A percentile compares a stretch with the other conserved stretches of the same genome.
These are phyloP conservation scores for Hyphopichia buzzinii DNA, from an alignment of 1,139 yeast species.

Conservation along the genomic window DNA sequence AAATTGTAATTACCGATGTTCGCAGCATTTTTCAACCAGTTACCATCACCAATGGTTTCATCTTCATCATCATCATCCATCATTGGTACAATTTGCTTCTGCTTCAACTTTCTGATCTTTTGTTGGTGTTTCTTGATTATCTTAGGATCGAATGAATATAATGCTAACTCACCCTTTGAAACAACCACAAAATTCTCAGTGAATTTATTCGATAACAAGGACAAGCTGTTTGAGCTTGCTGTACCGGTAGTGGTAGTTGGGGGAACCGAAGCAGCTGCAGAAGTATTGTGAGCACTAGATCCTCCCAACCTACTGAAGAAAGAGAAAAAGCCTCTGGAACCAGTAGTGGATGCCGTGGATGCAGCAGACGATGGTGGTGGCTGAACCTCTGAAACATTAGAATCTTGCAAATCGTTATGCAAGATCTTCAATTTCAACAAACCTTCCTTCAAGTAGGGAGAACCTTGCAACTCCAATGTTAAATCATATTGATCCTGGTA, in stretches of 20 bases:
- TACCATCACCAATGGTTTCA: slow-evolving; percentile 58
- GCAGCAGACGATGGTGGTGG: slow-evolving; percentile 24
- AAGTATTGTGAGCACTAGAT: slow-evolving; percentile 6
- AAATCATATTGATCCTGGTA: slow-evolving; percentile 57
- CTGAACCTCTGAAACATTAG: slow-evolving; percentile 15
- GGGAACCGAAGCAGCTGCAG: slow-evolving; percentile 8
- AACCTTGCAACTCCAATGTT: slow-evolving; percentile 62
- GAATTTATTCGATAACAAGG: slow-evolving; percentile 28
- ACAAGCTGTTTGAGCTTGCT: slow-evolving; percentile 15
- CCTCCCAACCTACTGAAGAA: slow-evolving; percentile 16
- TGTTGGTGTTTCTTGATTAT: slow-evolving; percentile 41
- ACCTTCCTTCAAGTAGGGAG: slow-evolving; percentile 83
- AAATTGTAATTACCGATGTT: slow-evolving; percentile 48
- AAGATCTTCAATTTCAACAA: slow-evolving; percentile 51
- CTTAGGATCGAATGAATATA: slow-evolving; percentile 53
- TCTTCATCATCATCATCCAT: slow-evolving; percentile 17
- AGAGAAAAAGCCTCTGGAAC: slow-evolving; percentile 22
- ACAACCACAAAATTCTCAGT: slow-evolving; percentile 54
- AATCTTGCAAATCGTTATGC: slow-evolving; percentile 41
- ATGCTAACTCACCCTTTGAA: slow-evolving; percentile 54
- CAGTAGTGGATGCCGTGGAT: slow-evolving; percentile 19
- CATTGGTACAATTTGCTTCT: slow-evolving; percentile 17
- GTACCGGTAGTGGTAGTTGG: slow-evolving; percentile 14
- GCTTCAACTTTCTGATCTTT: slow-evolving; percentile 27
- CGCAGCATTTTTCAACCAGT: slow-evolving; percentile 59